phyloP scores from a whole-genome alignment of 768 basidiomycete species.

The Psilocybe tampanensis region DNA sequence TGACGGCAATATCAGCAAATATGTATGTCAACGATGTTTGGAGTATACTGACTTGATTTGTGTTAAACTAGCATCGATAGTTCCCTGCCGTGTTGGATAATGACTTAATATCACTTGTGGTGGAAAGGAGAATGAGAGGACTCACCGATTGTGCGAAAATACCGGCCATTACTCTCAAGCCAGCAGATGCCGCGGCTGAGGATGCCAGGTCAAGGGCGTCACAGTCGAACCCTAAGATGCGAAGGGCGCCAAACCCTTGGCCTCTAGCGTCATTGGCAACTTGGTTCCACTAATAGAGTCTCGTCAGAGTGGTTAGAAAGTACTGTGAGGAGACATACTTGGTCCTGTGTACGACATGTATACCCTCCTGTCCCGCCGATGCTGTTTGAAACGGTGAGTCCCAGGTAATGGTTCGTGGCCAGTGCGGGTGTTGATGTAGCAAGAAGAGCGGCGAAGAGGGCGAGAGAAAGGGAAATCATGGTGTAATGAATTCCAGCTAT shows the following conservation, averaged over 20 bases:
- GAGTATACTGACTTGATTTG: conserved; percentile 31
- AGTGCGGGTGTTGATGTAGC: conserved; percentile 5
- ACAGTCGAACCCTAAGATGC: conserved; percentile 41
- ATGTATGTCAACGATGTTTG: too few relatives aligned
- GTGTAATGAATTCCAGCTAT: too few relatives aligned
- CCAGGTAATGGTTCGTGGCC: conserved; percentile 35
- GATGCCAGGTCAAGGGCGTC: conserved; percentile 39
- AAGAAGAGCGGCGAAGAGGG: not conserved
- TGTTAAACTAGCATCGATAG: conserved; percentile 26
- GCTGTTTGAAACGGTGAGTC: conserved; percentile 35
- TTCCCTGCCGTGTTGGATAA: conserved; percentile 29
- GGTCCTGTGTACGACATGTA: conserved; percentile 36
- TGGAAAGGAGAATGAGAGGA: not conserved
- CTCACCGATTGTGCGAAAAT: conserved; percentile 32
- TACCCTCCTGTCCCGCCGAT: conserved; percentile 28
- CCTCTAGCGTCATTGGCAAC: conserved; percentile 32
- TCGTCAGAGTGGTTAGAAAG: not conserved
- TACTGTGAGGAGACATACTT: conserved; percentile 20
- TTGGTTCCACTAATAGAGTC: conserved; percentile 32
- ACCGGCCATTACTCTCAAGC: conserved; percentile 36
- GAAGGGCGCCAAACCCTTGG: conserved; percentile 35
- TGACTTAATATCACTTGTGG: not conserved
- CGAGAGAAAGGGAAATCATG: too few relatives aligned
- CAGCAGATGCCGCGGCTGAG: conserved; percentile 33
- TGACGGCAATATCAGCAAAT: not conserved